Base-by-base conservation (phyloP, 176 grass and related monocot species). In the Raddia guianensis region DNA sequence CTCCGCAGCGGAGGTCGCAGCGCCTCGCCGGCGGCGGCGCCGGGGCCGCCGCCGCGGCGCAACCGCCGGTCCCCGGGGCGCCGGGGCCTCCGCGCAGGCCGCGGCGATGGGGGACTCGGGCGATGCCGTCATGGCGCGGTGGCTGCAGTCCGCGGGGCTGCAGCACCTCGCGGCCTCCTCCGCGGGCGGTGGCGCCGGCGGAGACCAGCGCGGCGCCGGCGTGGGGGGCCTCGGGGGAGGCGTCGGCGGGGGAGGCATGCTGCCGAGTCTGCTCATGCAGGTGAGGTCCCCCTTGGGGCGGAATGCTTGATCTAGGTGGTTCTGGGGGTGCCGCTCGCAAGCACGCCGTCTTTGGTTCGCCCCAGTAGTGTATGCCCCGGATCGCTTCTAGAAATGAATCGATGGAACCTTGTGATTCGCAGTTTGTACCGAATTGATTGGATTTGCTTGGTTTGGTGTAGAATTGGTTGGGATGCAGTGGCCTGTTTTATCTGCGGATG, bases 1-100 rank as follows among this genome's bases (percentile, higher is more conserved):
- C 95, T 90, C 95, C 95, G 59, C 95, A 97, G 93, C 92, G 95
- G 72, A 86, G 95, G 88, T 88, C 90, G 73, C 94, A 97, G 91
- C 92, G 94, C 83, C 89, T 90, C 85, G 87, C 81, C 86, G 85
- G 86, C 86, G 73, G 94, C 89, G 89, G 94, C 91, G 83, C 84
- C 84, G 84, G 93, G 33, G 78, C 80, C 48, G 81, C 68, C 33
- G 76, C 49, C 50, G 45, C 47, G 5, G 34, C 35, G 67, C 70
- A 73, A 59, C 53, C 73, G 56, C 11, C 45, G 67, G 67, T 33
- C 11, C 42, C 81, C 3, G 80, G 66, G 34, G 27, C 11, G 43
- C 59, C 11, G 80, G 66, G 9, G 63, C 89, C 16, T 73, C 84
- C 66, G 58, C 70, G 16, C 82, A 86, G 34, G 79, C 73, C 12